These are phyloP conservation scores for Torrubiella hemipterigena DNA, from an alignment of 2,329 filamentous ascomycete genomes.

Conservation along the genomic window DNA sequence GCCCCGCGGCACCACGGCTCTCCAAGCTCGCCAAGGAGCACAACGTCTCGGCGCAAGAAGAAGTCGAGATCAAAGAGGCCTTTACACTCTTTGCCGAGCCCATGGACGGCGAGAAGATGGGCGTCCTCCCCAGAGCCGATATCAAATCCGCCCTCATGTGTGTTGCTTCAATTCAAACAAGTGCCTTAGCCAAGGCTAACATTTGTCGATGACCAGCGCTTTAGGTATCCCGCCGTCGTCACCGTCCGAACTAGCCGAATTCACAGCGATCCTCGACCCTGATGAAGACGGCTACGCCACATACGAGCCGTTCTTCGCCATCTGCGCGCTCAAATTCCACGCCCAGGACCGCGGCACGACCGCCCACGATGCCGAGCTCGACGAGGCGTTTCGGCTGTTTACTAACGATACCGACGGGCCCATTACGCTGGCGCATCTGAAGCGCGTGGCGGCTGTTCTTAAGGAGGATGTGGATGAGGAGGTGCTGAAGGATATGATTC, in stretches of 20 bases:
- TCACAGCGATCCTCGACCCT: constrained; percentile 73
- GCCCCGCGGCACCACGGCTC: constrained; percentile 36
- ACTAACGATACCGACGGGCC: constrained; percentile 40
- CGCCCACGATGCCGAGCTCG: constrained; percentile 54
- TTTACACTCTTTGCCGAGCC: constrained; percentile 71
- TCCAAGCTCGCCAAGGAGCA: constrained; percentile 91
- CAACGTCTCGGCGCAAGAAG: constrained; percentile 71
- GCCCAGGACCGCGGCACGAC: constrained; percentile 39
- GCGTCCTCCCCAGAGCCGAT: constrained; percentile 55
- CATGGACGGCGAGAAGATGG: constrained; percentile 59
- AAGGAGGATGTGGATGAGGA: constrained; percentile 79
- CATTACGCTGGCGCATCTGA: constrained; percentile 73
- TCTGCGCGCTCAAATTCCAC: constrained; percentile 79
- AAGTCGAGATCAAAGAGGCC: constrained; percentile 82
- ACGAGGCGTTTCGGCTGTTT: constrained; percentile 75
- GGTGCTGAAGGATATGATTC: constrained; percentile 82
- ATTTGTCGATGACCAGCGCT: constrained; percentile 55
- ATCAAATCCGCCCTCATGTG: constrained; percentile 65
- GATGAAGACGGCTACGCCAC: constrained; percentile 64
- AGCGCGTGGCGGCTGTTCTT: constrained; percentile 65
- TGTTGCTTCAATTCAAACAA: constrained; percentile 13
- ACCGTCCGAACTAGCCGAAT: constrained; percentile 58
- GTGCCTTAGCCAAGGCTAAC: constrained; percentile 1
- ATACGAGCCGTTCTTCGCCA: constrained; percentile 73
- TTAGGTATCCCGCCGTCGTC: constrained; percentile 59